Conservation (phyloP, 345 rosid species). For the Kernera saxatilis region DNA sequence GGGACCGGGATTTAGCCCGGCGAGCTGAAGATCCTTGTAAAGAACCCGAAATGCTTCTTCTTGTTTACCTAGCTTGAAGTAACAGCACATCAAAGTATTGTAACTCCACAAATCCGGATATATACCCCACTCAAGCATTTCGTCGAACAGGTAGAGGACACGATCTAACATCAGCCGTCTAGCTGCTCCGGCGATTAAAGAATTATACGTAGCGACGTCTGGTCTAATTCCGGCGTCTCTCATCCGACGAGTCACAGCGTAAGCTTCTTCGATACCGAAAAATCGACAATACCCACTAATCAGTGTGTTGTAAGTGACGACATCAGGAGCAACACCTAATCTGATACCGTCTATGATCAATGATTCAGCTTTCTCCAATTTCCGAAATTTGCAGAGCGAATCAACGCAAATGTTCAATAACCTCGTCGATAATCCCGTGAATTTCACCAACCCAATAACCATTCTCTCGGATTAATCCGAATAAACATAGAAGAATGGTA, state of each 20-base stretch:
- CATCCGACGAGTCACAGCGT: constrained; percentile 57
- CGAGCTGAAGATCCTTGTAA: constrained; percentile 32
- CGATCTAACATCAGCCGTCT: constrained; percentile 34
- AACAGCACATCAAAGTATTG: constrained; percentile 73
- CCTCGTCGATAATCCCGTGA: constrained; percentile 47
- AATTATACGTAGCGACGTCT: constrained; percentile 57
- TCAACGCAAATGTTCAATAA: constrained; percentile 56
- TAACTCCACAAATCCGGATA: constrained; percentile 79
- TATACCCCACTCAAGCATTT: constrained; percentile 61
- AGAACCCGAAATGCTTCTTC: constrained; percentile 61
- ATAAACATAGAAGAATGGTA: constrained; percentile 9
- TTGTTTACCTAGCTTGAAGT: constrained; percentile 57
- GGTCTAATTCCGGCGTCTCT: constrained; percentile 58
- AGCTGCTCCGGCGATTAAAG: constrained; percentile 64
- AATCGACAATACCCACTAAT: constrained; percentile 60
- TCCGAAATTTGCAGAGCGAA: constrained; percentile 51
- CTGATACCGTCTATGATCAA: constrained; percentile 57
- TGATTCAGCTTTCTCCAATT: constrained; percentile 57
- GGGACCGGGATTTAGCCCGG: constrained; percentile 32
- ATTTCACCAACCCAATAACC: constrained; percentile 29
- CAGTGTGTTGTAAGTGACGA: constrained; percentile 71
- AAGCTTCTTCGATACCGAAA: constrained; percentile 54
- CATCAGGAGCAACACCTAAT: constrained; percentile 75
- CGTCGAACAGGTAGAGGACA: constrained; percentile 65
- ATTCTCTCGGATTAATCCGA: constrained; percentile 13